Evolutionary conservation across 106 monocot species (phyloP).

Genomic region (Dactylorhiza incarnata): DNA sequence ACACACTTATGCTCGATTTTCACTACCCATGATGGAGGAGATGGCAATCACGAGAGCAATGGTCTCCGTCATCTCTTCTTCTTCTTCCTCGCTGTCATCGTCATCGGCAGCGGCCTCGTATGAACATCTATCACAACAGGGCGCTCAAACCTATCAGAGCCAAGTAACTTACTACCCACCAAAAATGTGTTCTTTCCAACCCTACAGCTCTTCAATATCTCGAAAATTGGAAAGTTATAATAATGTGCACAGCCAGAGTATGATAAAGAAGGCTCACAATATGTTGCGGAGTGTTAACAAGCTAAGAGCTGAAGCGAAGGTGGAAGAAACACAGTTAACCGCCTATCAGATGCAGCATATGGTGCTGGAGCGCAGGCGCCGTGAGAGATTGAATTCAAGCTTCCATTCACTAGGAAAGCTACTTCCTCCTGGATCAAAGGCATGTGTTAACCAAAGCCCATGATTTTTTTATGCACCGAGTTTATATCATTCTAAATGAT

Average conservation of each 20-base stretch:
- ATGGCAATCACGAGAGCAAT: conserved; percentile 54
- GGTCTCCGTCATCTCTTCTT: conserved; percentile 52
- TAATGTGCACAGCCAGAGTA: conserved; percentile 26
- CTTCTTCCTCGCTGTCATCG: conserved; percentile 15
- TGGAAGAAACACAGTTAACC: not conserved
- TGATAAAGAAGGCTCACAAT: conserved; percentile 41
- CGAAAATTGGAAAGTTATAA: not conserved
- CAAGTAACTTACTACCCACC: not conserved
- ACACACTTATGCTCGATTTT: conserved; percentile 16
- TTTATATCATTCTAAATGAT: too few relatives aligned
- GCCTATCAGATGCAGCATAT: conserved; percentile 62
- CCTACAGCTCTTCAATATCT: conserved; percentile 23
- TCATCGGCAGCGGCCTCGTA: not conserved
- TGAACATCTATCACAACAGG: not conserved
- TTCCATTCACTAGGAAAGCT: conserved; percentile 20
- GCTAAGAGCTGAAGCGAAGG: not conserved
- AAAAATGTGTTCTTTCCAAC: conserved; percentile 30
- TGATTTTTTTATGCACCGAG: too few relatives aligned
- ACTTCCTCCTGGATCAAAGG: too few relatives aligned
- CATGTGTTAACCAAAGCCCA: too few relatives aligned
- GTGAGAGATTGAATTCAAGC: conserved; percentile 67
- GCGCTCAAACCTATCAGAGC: not conserved
- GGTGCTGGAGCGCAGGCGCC: conserved; percentile 30
- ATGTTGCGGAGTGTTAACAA: conserved; percentile 29
- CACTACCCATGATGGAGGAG: conserved; percentile 36